Percentiles rank a stretch among this genome's conserved stretches.
These are phyloP conservation scores for Gonapodya prolifera DNA, from an alignment of 192 early-diverging fungal species.

Conservation along the genomic window DNA sequence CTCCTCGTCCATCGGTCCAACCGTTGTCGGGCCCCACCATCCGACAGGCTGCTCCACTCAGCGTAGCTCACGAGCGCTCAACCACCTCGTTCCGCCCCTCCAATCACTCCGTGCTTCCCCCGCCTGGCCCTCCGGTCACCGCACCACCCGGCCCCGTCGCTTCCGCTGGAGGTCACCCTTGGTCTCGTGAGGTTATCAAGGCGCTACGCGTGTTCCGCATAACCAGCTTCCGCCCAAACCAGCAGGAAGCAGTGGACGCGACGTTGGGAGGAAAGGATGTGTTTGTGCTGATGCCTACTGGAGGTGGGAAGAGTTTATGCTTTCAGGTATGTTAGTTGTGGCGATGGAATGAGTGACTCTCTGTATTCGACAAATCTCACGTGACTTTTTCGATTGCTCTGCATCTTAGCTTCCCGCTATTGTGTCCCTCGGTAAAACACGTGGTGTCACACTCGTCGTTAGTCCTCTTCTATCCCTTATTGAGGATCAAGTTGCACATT, in stretches of 20 bases:
- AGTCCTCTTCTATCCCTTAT: conserved; percentile 93
- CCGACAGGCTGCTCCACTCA: too few species aligned
- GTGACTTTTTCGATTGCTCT: too few species aligned
- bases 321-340: conserved; percentile 40
- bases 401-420: conserved; percentile 60
- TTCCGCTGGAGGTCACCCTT: conserved; percentile 13
- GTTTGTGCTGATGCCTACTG: conserved; percentile 98
- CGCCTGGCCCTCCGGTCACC: too few species aligned
- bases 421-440: conserved; percentile 42
- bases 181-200: conserved; percentile 57
- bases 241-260: conserved; percentile 79
- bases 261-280: conserved; percentile 69
- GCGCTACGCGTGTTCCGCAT: conserved; percentile 61
- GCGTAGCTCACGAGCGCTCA: too few species aligned
- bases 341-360: neutral
- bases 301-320: conserved; percentile 91
- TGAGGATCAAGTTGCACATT: conserved; percentile 78
- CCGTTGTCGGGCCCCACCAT: too few species aligned
- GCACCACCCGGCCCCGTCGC: neutral
- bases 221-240: conserved; percentile 65
- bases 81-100: too few species aligned
- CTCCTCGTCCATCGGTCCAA: too few species aligned
- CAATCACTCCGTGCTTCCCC: too few species aligned
- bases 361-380: too few species aligned
- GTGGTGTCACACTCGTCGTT: conserved; percentile 76